Base-by-base conservation (phyloP, 2,329 filamentous ascomycete species). In the Alternaria postmessia region DNA sequence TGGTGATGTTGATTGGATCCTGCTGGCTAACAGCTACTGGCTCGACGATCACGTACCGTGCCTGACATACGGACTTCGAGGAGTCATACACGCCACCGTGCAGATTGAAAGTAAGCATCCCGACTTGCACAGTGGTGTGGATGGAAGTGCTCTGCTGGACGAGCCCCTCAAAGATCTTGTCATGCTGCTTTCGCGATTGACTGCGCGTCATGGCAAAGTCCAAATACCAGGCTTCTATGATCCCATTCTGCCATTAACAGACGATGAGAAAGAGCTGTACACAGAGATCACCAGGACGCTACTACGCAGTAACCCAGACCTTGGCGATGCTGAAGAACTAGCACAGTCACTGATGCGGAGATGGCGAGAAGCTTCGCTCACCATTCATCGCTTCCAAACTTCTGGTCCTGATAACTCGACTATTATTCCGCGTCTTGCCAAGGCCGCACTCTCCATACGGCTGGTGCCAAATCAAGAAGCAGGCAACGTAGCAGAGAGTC, bases 11-110 rank as follows among this genome's bases (percentile, higher is more conserved):
- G 94, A 99, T 79, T 98, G 95, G 83, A 95, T 99, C 56, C 82
- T 99, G 32, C 83, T 99, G 38, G 94, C 95, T 22, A 99, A 99
- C 82, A 97, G 94, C 79, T 99, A 99, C 82, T 99, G 95, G 95
- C 85, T 99, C 1, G 93, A 98, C 74, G 94, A 99, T 73, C 91
- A 96, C 67, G 93, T 96, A 2, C 95, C 95, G 0, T 99, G 95
- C 75, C 81, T 99, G 58, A 99, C 95, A 0, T 99, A 99, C 64
- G 95, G 95, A 1, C 85, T 98, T 7, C 88, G 95, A 49, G 95
- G 95, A 24, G 94, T 99, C 26, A 89, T 99, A 22, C 94, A 98
- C 76, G 94, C 94, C 5, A 97, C 93, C 0, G 86, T 98, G 6
- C 91, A 93, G 62, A 89, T 99, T 26, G 90, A 96, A 65, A 96